These are phyloP conservation scores for Erigeron canadensis DNA, from an alignment of 129 eudicot species.

Conservation along the genomic window DNA sequence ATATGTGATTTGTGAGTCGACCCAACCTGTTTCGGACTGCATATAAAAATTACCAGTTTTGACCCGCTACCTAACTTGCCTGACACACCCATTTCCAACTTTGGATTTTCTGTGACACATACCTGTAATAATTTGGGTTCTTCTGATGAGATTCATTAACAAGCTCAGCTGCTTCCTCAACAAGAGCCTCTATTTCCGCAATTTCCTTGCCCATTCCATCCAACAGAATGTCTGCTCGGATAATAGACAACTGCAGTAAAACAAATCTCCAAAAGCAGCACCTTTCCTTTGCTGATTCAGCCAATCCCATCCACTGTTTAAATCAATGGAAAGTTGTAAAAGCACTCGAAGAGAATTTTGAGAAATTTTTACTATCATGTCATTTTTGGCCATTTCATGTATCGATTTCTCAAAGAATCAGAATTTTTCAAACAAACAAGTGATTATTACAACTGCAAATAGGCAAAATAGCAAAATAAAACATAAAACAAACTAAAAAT, in stretches of 20 bases:
- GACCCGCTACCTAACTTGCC: no score
- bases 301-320: slow-evolving; percentile 82
- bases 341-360: background rate
- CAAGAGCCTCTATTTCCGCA: slow-evolving; percentile 86
- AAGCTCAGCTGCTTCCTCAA: slow-evolving; percentile 99
- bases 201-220: slow-evolving; percentile 68
- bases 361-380: background rate
- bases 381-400: slow-evolving; percentile 2
- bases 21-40: background rate
- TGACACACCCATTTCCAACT: background rate
- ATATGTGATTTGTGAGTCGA: no score
- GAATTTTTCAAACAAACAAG: background rate
- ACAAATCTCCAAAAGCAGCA: slow-evolving; percentile 94
- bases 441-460: background rate
- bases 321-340: background rate
- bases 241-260: slow-evolving; percentile 68
- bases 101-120: slow-evolving; percentile 12
- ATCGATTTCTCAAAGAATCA: background rate
- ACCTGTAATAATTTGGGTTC: slow-evolving; percentile 96
- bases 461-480: background rate
- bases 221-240: slow-evolving; percentile 60
- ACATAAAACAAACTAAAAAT: background rate
- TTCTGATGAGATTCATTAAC: slow-evolving; percentile 69
- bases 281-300: slow-evolving; percentile 72
- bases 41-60: no score